Evolutionary conservation across 2,329 filamentous ascomycete species (phyloP).

Genomic region (Fusarium ramigenum): DNA sequence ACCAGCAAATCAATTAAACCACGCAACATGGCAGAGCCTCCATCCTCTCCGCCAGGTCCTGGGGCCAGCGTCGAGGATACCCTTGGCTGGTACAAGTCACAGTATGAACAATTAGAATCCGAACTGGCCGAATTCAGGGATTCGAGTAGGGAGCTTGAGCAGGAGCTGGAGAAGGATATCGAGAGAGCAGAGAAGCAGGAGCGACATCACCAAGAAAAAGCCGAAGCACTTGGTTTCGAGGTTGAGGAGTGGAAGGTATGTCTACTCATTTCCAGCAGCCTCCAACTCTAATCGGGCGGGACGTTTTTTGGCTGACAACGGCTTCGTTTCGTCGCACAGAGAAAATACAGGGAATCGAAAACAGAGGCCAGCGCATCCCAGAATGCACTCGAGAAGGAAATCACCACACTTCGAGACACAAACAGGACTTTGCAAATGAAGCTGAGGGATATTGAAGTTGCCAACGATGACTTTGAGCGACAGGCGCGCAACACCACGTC

Average conservation of each 20-base stretch:
- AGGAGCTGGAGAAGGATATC: conserved; percentile 94
- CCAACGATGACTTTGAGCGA: conserved; percentile 97
- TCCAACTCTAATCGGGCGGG: not conserved
- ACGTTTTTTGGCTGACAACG: conserved; percentile 14
- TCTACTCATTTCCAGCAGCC: conserved; percentile 4
- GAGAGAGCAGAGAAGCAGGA: conserved; percentile 95
- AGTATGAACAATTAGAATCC: conserved; percentile 91
- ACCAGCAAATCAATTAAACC: conserved; percentile 17
- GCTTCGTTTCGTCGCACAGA: conserved; percentile 58
- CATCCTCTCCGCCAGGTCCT: conserved; percentile 69
- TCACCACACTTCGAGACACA: conserved; percentile 86
- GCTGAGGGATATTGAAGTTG: conserved; percentile 94
- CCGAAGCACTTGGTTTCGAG: conserved; percentile 84
- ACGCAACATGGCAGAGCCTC: conserved; percentile 64
- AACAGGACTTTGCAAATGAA: conserved; percentile 84
- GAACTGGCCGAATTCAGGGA: conserved; percentile 94
- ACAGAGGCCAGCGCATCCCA: conserved; percentile 86
- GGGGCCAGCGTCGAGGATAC: conserved; percentile 73
- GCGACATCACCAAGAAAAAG: conserved; percentile 84
- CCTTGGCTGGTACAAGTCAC: conserved; percentile 92
- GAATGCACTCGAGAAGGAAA: conserved; percentile 90
- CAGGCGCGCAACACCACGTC: conserved; percentile 96
- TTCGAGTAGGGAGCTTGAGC: conserved; percentile 92
- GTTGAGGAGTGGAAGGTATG: conserved; percentile 98
- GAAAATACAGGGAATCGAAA: conserved; percentile 97